Evolutionary conservation across 2,329 filamentous ascomycete genomes (phyloP).

Genomic region (Aureobasidium zeae): DNA sequence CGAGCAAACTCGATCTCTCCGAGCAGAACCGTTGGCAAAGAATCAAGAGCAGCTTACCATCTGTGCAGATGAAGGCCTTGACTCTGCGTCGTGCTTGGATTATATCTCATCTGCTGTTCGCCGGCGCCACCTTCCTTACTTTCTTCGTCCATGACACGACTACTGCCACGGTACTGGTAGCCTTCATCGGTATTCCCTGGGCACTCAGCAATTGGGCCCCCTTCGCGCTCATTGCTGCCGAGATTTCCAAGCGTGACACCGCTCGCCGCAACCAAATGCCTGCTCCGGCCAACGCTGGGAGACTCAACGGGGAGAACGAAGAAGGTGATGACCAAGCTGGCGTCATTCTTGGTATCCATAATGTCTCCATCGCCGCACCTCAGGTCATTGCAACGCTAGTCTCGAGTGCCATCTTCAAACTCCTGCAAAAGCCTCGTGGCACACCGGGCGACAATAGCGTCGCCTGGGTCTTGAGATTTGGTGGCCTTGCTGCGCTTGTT

Average conservation of each 20-base stretch:
- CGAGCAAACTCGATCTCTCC: slow-evolving; percentile 15
- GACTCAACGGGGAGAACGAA: slow-evolving; percentile 32
- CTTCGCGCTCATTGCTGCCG: slow-evolving; percentile 87
- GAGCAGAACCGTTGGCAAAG: slow-evolving; percentile 22
- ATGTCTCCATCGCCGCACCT: slow-evolving; percentile 84
- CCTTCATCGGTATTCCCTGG: slow-evolving; percentile 81
- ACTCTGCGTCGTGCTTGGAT: slow-evolving; percentile 87
- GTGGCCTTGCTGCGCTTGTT: slow-evolving; percentile 66
- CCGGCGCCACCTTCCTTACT: slow-evolving; percentile 70
- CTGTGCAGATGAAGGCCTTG: slow-evolving; percentile 66
- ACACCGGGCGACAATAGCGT: slow-evolving; percentile 79
- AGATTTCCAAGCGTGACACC: slow-evolving; percentile 76
- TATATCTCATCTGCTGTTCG: slow-evolving; percentile 73
- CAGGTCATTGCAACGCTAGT: slow-evolving; percentile 84
- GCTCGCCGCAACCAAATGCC: slow-evolving; percentile 44
- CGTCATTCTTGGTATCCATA: slow-evolving; percentile 88
- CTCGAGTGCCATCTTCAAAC: slow-evolving; percentile 73
- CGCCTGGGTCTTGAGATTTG: slow-evolving; percentile 74
- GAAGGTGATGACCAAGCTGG: slow-evolving; percentile 64
- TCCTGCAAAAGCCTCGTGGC: slow-evolving; percentile 79
- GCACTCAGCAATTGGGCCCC: slow-evolving; percentile 89
- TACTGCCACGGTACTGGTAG: slow-evolving; percentile 67
- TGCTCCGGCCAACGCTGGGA: slow-evolving; percentile 28
- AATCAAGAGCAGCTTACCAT: slow-evolving; percentile 11
- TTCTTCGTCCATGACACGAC: slow-evolving; percentile 64